Base-by-base conservation (phyloP, 2,329 filamentous ascomycete species). In the Dryadomyces quercivorus region DNA sequence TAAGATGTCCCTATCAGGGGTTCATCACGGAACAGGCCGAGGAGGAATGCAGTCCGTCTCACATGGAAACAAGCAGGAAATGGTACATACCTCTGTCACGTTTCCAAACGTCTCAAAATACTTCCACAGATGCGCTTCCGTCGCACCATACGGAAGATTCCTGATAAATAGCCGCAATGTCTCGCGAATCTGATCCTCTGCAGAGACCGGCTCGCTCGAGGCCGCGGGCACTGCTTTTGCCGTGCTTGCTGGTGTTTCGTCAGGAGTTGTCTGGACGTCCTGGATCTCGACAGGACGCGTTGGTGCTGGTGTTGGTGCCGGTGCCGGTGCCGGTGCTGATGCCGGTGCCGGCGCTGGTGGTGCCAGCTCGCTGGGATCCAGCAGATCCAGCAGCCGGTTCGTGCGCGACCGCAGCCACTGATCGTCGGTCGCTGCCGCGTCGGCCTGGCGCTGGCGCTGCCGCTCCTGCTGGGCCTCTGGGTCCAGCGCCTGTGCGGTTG, bases 1-100 rank as follows among this genome's bases (percentile, higher is more conserved):
- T 96, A 87, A 90, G 92, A 83, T 97, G 93, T 97, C 93, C 93
- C 93, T 97, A 97, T 97, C 93, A 86, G 86, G 81, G 81, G 75
- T 88, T 97, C 92, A 97, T 97, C 93, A 92, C 80, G 4, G 18
- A 8, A 61, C 59, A 50, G 34, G 34, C 10, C 10, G 43, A 18
- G 50, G 36, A 36, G n/a, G 38, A 43, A 52, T 36, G 49, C 36
- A 9, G 13, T 2, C 21, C 13, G 20, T 38, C 13, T 34, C n/a
- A 22, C 9, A 21, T 26, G 12, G n/a, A 26, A 13, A 20, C 16
- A 52, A 34, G 21, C 12, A 4, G 7, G 8, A 22, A 15, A 6
- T 5, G 77, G 2, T 54, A 71, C 88, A 77, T 84, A 97, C 93
- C 84, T 97, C 92, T 77, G 92, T 80, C 49, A 96, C 70, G 55